Evolutionary conservation across 2,329 filamentous ascomycete species (phyloP).

Genomic region (Talaromyces sp.): DNA sequence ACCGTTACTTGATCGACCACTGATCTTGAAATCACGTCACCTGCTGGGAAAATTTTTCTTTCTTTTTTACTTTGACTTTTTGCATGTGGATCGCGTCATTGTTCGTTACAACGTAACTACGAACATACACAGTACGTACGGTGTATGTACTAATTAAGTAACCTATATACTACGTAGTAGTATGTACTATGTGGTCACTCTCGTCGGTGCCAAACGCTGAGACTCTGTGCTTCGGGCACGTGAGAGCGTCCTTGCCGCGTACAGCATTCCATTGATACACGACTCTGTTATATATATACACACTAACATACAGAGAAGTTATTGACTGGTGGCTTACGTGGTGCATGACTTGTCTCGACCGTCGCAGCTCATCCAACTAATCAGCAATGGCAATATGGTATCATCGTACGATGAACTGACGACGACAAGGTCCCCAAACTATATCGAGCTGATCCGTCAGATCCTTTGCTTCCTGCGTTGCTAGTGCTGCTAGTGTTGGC

Average conservation of each 20-base stretch:
- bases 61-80: background rate
- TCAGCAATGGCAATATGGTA: background rate
- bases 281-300: background rate
- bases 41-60: constrained; percentile 13
- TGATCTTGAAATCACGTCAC: constrained; percentile 9
- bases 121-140: too few relatives aligned
- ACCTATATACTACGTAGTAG: too few relatives aligned
- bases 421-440: constrained; percentile 2
- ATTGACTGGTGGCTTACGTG: background rate
- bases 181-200: too few relatives aligned
- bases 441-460: background rate
- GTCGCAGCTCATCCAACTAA: background rate
- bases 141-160: too few relatives aligned
- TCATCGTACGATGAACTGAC: background rate
- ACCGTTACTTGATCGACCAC: background rate
- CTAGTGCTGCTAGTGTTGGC: too few relatives aligned
- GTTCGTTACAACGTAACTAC: too few relatives aligned
- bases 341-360: background rate
- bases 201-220: too few relatives aligned
- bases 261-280: too few relatives aligned
- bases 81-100: background rate
- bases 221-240: background rate
- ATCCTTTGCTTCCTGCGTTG: background rate
- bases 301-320: background rate
- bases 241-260: background rate